Evolutionary conservation across 2,329 filamentous ascomycete genomes (phyloP), one percentile per base, ranked within the genome.

Genomic region (Lomentospora prolificans): DNA sequence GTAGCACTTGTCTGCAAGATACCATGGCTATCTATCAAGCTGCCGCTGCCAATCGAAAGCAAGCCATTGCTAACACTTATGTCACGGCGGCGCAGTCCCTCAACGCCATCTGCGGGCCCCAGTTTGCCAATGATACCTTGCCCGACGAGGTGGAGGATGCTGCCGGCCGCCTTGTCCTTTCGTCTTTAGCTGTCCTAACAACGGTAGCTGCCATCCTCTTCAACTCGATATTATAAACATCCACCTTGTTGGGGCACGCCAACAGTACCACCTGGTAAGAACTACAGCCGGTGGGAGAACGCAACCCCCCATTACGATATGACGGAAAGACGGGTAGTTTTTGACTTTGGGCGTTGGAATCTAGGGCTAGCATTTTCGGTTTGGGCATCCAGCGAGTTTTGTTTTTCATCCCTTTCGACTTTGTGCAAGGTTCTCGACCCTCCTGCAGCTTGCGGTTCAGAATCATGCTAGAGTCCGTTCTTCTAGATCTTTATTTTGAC

Each of bases 1-100:
- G 94, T 73, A 85, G 81, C 62, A 72, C 73, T 41, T 97, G 94
- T 67, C 75, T 94, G 46, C 77, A 85, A 64, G 76, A 88, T 58
- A 92, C 88, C 3, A 95, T 97, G 90, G 77, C 77, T 25, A 80
- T 95, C 17, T 96, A 87, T 69, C 83, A 87, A 55, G 70, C 79
- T 0, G 86, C 85, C 28, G 83, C 88, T 0, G 75, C 78, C 12
- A 82, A 90, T 62, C 74, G 80, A 33, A 78, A 74, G 3, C 82
- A 87, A 61, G 79, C 83, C 6, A 78, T 97, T 50, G 79, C 80
- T 25, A 68, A 74, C 14, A 87, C 84, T 0, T 97, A 96, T 66
- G 70, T 77, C 4, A 64, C 72, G 8, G 90, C 90, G 0, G 91
- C 92, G 0, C 70, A 78, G 59, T 80, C 86, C 63, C 78, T 97